These are phyloP conservation scores for Mycena capillaripes DNA, from an alignment of 768 basidiomycete genomes.

Conservation along the genomic window DNA sequence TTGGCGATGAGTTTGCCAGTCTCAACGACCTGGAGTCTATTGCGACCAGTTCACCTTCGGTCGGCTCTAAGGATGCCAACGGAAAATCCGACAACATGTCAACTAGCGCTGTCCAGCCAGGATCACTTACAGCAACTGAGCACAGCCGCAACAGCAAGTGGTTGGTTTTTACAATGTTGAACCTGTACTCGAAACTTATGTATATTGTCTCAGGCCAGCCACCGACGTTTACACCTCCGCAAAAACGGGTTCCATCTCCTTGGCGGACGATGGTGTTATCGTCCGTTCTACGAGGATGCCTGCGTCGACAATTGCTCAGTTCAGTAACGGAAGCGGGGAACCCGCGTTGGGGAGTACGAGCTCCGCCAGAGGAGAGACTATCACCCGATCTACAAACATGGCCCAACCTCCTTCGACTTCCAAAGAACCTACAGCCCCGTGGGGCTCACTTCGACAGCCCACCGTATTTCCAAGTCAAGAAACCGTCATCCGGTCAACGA, in stretches of 20 bases:
- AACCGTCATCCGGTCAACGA: neutral
- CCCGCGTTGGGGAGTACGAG: neutral
- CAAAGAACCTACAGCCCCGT: neutral
- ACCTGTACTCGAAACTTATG: neutral
- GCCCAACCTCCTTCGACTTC: neutral
- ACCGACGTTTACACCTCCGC: neutral
- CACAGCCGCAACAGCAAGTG: neutral
- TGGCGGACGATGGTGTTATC: too few species aligned
- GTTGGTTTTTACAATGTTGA: too few species aligned
- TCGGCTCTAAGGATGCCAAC: neutral
- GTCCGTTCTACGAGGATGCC: neutral
- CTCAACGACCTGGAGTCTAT: slow-evolving; percentile 17
- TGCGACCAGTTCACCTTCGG: neutral
- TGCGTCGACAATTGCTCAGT: neutral
- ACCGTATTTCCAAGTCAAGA: neutral
- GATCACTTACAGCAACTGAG: too few species aligned
- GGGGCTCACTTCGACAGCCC: neutral
- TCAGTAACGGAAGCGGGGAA: neutral
- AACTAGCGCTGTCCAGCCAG: too few species aligned
- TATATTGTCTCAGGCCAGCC: neutral
- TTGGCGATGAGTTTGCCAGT: slow-evolving; percentile 20
- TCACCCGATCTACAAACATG: neutral
- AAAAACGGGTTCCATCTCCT: neutral
- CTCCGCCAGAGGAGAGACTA: neutral
- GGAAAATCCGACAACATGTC: neutral